phyloP scores from a whole-genome alignment of 108 stramenopile species.

The Nitzschia sp. region DNA sequence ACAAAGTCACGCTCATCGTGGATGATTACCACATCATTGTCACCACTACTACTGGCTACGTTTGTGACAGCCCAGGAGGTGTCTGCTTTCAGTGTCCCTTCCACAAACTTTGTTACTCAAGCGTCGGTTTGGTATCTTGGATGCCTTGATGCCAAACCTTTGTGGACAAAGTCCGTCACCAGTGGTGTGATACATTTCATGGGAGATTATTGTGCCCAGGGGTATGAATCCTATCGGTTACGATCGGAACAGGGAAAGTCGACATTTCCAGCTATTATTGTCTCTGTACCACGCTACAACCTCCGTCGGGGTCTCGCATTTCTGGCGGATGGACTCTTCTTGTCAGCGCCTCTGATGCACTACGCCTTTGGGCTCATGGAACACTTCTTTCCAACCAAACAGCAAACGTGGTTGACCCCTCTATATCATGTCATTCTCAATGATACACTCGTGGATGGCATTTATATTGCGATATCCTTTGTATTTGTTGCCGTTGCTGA shows the following conservation, averaged over 20 bases:
- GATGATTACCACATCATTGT: no score
- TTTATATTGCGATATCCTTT: slow-evolving; percentile 65
- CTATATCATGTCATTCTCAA: slow-evolving; percentile 61
- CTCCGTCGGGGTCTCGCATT: slow-evolving; percentile 51
- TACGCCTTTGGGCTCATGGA: slow-evolving; percentile 67
- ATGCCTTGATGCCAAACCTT: slow-evolving; percentile 39
- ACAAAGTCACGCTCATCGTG: no score
- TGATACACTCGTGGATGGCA: slow-evolving; percentile 52
- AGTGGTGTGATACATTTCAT: slow-evolving; percentile 48
- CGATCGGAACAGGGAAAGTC: background rate
- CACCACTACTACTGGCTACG: no score
- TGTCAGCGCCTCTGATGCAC: slow-evolving; percentile 75
- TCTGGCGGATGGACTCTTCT: slow-evolving; percentile 51
- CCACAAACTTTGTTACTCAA: background rate
- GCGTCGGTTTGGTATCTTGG: slow-evolving; percentile 38
- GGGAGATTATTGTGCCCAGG: slow-evolving; percentile 65
- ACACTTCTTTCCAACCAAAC: slow-evolving; percentile 33
- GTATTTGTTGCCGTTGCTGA: slow-evolving; percentile 54
- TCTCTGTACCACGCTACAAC: no score
- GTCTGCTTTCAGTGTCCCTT: no score
- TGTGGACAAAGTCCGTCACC: slow-evolving; percentile 64
- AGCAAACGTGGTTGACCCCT: slow-evolving; percentile 35
- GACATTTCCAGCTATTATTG: background rate
- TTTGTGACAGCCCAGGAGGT: no score
- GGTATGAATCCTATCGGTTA: slow-evolving; percentile 30